Evolutionary conservation across 1,139 yeast genomes (phyloP).

Genomic region (Saccharomyces hybrid): DNA sequence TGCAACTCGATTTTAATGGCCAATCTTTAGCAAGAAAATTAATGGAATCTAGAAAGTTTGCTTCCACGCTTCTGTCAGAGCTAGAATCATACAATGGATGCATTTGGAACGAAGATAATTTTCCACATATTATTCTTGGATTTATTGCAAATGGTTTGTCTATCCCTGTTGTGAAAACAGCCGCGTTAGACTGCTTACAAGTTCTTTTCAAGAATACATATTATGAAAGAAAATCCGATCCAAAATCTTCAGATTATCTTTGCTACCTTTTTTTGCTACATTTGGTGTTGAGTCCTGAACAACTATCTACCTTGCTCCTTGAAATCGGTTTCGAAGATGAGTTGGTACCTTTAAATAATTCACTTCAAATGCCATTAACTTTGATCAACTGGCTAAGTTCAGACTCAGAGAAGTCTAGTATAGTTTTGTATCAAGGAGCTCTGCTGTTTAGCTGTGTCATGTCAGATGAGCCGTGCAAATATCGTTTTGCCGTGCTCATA

Average conservation of each 20-base stretch:
- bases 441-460: conserved; percentile 44
- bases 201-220: conserved; percentile 44
- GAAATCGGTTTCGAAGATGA: conserved; percentile 41
- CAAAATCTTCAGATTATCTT: conserved; percentile 25
- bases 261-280: conserved; percentile 52
- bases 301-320: conserved; percentile 40
- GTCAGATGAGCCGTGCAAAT: conserved; percentile 46
- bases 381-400: conserved; percentile 44
- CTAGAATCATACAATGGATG: conserved; percentile 42
- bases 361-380: conserved; percentile 40
- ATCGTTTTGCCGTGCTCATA: conserved; percentile 47
- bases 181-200: conserved; percentile 47
- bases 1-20: too few relatives aligned
- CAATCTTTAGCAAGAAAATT: too few relatives aligned
- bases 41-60: too few relatives aligned
- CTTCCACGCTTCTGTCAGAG: conserved; percentile 12
- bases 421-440: conserved; percentile 48
- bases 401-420: conserved; percentile 38
- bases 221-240: conserved; percentile 12
- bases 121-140: conserved; percentile 50
- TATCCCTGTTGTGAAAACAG: conserved; percentile 50
- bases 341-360: conserved; percentile 32
- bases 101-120: conserved; percentile 40
- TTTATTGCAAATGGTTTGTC: conserved; percentile 59
- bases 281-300: conserved; percentile 44